Base-by-base conservation (phyloP, 1,284 basidiomycete species). In the Entoloma clypeatum region DNA sequence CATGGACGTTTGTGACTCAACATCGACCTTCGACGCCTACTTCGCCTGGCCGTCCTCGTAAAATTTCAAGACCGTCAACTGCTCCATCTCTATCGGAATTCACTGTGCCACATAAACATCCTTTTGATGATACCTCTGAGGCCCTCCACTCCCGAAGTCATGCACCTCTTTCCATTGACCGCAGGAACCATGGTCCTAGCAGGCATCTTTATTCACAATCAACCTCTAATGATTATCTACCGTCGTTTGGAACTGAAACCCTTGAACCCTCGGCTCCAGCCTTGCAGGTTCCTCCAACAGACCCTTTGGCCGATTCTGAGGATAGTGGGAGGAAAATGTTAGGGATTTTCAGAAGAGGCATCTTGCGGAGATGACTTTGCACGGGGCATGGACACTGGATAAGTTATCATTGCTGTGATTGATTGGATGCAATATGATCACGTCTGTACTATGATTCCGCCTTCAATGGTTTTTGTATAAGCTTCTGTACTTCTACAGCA, bases 401-500 rank as follows among this genome's bases (percentile, higher is more conserved):
- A 24, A 10, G n/a, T 5, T 16, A 23, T 16, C 37, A 28, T 14
- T 8, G 34, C 27, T 32, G 23, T 36, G 22, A 41, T 39, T 36
- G 44, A 42, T 43, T 7, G 39, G 36, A 31, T 36, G 32, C 11
- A 34, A 18, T 22, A 34, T 7, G 18, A 17, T 28, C 5, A 14
- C 8, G 17, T 34, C 13, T 25, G 36, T 36, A 26, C 26, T 47
- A 51, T 37, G 45, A 42, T 21, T 47, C 52, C 48, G 52, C 49
- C 47, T 62, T 65, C 41, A 86, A 60, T 14, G 73, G 71, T 56
- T 71, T 79, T 55, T 82, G 76, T 44, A 89, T 52, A 44, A 86
- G 65, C 55, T 73, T 75, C 58, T 92, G 75, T 33, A 94, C 75
- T 64, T 93, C 89, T 2, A 71, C 62, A 26, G 93, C 92, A 7